Percentiles rank a stretch among this genome's conserved stretches.
phyloP scores from a whole-genome alignment of 2,329 filamentous ascomycete genomes.

The Truncatella angustata region DNA sequence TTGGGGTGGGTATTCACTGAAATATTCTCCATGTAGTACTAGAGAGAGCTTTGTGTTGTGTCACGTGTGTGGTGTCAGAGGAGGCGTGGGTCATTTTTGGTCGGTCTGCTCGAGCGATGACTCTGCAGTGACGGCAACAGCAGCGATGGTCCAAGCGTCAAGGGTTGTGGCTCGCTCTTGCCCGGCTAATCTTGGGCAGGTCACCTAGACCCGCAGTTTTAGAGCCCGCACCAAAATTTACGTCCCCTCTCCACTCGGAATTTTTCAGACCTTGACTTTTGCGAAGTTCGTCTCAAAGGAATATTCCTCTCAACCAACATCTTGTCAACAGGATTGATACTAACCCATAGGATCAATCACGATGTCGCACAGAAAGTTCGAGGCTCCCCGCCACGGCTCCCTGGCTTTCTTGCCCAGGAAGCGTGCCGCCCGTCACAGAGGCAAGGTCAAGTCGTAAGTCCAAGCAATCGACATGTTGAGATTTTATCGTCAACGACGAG shows the following conservation, averaged over 20 bases:
- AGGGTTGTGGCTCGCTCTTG: background rate
- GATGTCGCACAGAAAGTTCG: conserved; percentile 57
- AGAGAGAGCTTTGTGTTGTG: too few species aligned
- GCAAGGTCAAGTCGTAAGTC: conserved; percentile 97
- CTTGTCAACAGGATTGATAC: conserved; percentile 23
- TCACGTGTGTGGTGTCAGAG: too few species aligned
- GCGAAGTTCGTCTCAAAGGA: conserved; percentile 2
- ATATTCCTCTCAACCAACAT: conserved; percentile 24
- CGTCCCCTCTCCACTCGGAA: conserved; percentile 5
- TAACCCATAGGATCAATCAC: conserved; percentile 32
- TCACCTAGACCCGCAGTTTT: conserved; percentile 8
- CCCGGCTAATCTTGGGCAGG: conserved; percentile 27
- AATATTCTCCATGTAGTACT: too few species aligned
- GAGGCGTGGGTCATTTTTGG: too few species aligned
- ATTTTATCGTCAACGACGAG: background rate
- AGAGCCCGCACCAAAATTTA: conserved; percentile 8
- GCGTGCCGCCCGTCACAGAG: conserved; percentile 89
- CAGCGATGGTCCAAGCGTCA: conserved; percentile 7
- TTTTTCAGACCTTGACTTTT: conserved; percentile 4
- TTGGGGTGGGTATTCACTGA: too few species aligned
- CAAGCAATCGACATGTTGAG: background rate
- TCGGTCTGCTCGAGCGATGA: too few species aligned
- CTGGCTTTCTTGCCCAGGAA: conserved; percentile 86
- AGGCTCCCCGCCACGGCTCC: conserved; percentile 94
- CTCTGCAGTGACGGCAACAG: too few species aligned